Evolutionary conservation across 1,139 yeast genomes (phyloP).

Genomic region (Saccharomyces hybrid): DNA sequence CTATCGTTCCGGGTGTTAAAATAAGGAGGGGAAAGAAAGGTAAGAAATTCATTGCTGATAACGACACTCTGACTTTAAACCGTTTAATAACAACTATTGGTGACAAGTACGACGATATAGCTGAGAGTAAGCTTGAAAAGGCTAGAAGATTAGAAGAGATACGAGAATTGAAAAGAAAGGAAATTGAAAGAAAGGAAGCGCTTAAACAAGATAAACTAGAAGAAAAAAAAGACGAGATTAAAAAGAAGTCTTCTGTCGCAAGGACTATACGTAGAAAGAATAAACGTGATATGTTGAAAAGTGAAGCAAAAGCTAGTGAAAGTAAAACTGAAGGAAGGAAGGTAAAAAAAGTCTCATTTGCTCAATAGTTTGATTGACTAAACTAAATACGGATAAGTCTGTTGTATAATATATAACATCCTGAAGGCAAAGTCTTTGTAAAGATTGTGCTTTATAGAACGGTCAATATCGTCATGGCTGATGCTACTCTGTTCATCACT

Average conservation of each 20-base stretch:
- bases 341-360: conserved; percentile 14
- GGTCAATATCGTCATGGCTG: background rate
- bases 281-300: conserved; percentile 43
- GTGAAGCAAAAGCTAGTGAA: conserved; percentile 32
- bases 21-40: conserved; percentile 82
- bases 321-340: conserved; percentile 26
- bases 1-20: conserved; percentile 80
- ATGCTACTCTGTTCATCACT: background rate
- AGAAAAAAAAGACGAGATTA: conserved; percentile 69
- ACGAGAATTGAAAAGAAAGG: conserved; percentile 77
- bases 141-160: conserved; percentile 83
- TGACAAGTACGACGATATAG: conserved; percentile 70
- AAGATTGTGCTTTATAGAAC: background rate
- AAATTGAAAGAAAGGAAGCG: conserved; percentile 75
- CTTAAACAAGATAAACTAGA: conserved; percentile 63
- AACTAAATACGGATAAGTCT: background rate
- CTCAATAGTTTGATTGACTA: background rate
- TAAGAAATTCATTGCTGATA: conserved; percentile 74
- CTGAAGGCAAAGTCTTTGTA: background rate
- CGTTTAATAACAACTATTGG: conserved; percentile 74
- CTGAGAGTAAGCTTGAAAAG: conserved; percentile 85
- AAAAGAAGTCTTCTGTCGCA: conserved; percentile 60
- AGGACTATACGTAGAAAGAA: conserved; percentile 63
- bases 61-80: conserved; percentile 53
- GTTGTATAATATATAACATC: background rate